A percentile compares a stretch with the other conserved stretches of the same genome.
Evolutionary conservation across 2,329 filamentous ascomycete species (phyloP).

Genomic region (Pestalotiopsis sp.): DNA sequence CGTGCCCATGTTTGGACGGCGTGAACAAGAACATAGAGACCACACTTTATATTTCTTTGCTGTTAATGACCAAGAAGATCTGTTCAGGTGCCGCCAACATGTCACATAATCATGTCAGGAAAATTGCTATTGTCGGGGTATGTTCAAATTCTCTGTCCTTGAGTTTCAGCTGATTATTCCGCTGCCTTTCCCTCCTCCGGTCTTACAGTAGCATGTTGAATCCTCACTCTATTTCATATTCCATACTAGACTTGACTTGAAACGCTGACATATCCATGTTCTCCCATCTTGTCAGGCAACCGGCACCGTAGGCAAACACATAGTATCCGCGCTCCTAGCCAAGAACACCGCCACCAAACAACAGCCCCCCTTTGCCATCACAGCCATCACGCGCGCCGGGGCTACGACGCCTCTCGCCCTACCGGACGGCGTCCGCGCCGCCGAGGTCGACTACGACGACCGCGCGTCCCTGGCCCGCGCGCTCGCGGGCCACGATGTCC

Average conservation of each 20-base stretch:
- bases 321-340: slow-evolving; percentile 43
- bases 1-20: too few relatives aligned
- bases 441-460: slow-evolving; percentile 46
- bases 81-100: background rate
- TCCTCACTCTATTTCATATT: too few relatives aligned
- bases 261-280: background rate
- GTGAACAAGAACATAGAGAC: too few relatives aligned
- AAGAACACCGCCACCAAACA: slow-evolving; percentile 42
- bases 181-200: slow-evolving; percentile 7
- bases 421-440: slow-evolving; percentile 45
- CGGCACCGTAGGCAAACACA: slow-evolving; percentile 41
- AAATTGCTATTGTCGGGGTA: slow-evolving; percentile 51
- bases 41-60: too few relatives aligned
- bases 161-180: background rate
- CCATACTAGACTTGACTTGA: too few relatives aligned
- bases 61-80: background rate
- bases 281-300: slow-evolving; percentile 36
- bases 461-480: slow-evolving; percentile 47
- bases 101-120: slow-evolving; percentile 32
- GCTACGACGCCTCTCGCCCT: slow-evolving; percentile 38
- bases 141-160: slow-evolving; percentile 24
- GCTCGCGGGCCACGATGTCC: slow-evolving; percentile 56
- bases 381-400: slow-evolving; percentile 49
- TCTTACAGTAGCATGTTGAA: background rate
- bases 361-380: slow-evolving; percentile 38